phyloP scores from a whole-genome alignment of 305 asterid genomes.

The Andrographis paniculata region DNA sequence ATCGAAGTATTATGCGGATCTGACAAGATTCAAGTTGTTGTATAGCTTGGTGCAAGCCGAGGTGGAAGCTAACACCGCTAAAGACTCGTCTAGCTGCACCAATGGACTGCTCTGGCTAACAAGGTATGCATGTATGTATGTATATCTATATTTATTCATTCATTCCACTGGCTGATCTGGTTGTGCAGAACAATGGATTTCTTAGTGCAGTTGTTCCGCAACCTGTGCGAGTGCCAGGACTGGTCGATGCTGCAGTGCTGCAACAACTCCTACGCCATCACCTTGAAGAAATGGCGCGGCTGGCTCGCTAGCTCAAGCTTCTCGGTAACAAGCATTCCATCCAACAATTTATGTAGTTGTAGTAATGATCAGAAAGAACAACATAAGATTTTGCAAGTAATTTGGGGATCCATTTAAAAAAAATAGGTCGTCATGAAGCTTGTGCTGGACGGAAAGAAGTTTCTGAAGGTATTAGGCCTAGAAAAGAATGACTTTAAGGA shows the following conservation, averaged over 20 bases:
- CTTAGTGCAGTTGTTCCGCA: conserved; percentile 61
- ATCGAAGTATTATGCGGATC: conserved; percentile 15
- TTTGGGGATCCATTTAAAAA: too few species aligned
- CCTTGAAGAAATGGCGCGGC: conserved; percentile 86
- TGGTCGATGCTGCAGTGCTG: conserved; percentile 73
- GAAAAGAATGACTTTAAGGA: conserved; percentile 40
- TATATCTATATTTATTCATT: too few species aligned
- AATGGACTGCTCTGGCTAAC: conserved; percentile 90
- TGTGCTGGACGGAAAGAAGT: conserved; percentile 76
- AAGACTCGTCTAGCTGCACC: conserved; percentile 74
- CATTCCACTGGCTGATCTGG: too few species aligned
- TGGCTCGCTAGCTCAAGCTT: conserved; percentile 86
- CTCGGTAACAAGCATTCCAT: conserved; percentile 27
- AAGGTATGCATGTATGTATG: too few species aligned
- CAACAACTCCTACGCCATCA: conserved; percentile 63
- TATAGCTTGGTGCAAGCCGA: conserved; percentile 80
- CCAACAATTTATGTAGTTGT: too few species aligned
- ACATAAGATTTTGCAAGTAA: too few species aligned
- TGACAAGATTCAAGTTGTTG: conserved; percentile 64
- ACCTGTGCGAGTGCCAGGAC: conserved; percentile 53
- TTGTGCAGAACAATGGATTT: conserved; percentile 82
- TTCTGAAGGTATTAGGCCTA: conserved; percentile 62
- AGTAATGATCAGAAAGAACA: not conserved
- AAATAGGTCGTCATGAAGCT: conserved; percentile 81
- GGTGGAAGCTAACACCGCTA: conserved; percentile 73